Conservation (phyloP, 768 basidiomycete genomes). For the Mycena polygramma region DNA sequence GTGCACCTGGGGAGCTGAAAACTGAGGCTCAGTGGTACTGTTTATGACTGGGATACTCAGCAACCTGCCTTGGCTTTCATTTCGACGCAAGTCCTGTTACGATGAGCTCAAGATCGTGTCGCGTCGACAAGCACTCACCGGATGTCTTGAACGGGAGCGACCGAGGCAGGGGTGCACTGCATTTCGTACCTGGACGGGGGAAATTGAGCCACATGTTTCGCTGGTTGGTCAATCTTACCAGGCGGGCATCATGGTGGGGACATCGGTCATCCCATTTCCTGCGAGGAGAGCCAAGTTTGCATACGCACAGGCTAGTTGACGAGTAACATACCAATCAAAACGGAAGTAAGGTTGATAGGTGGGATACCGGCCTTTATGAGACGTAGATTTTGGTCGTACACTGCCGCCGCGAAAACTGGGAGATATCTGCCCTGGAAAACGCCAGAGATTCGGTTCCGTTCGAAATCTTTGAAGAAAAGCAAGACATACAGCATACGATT, state of each 20-base stretch:
- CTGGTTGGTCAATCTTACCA: not conserved
- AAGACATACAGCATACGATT: slow-evolving; percentile 65
- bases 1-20: slow-evolving; percentile 59
- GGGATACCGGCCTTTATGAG: slow-evolving; percentile 58
- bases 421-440: slow-evolving; percentile 61
- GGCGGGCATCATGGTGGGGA: slow-evolving; percentile 14
- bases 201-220: not conserved
- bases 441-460: not conserved
- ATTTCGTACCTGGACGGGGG: slow-evolving; percentile 52
- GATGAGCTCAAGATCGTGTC: not conserved
- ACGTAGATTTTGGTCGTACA: slow-evolving; percentile 62
- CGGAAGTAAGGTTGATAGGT: slow-evolving; percentile 63
- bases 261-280: slow-evolving; percentile 62
- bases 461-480: not conserved
- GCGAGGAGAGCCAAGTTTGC: not conserved
- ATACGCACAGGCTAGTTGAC: not conserved
- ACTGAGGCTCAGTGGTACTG: not conserved
- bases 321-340: slow-evolving; percentile 58
- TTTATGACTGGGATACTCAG: not conserved
- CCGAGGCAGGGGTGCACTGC: slow-evolving; percentile 50
- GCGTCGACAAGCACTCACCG: not conserved
- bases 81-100: slow-evolving; percentile 51
- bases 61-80: slow-evolving; percentile 55
- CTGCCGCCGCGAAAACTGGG: slow-evolving; percentile 61
- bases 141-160: slow-evolving; percentile 51